Base-by-base conservation (phyloP, 371 early-diverging fungal species). In the Apophysomyces sp. region DNA sequence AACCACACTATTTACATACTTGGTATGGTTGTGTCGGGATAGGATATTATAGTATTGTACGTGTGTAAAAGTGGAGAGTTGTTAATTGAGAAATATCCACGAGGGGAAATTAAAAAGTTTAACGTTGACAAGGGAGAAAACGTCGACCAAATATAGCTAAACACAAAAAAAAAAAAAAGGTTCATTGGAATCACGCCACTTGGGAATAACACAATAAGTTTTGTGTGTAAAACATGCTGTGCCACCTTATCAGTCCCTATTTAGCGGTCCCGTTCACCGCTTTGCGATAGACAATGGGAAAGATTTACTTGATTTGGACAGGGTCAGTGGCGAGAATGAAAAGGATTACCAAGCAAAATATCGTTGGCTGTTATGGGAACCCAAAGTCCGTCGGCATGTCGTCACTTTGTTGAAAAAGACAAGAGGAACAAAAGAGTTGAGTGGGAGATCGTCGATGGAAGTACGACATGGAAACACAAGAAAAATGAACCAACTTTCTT, bases 101-200 rank as follows among this genome's bases (percentile, higher is more conserved):
- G 49, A 44, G 49, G 49, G 49, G 49, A 44, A 44, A 44, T 44
- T 44, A 44, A 44, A n/a, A 44, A 44, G 49, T 44, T 44, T 44
- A 44, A 44, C 49, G 21, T 44, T 44, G 49, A 44, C 49, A 44
- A 21, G 24, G 49, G n/a, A n/a, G n/a, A n/a, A 44, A 16, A 44
- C 49, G 21, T 9, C 21, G 49, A 44, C 49, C 49, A 44, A 44
- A 44, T 44, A 44, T 44, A 21, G 49, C 21, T 44, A 44, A 44
- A 21, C 49, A 21, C 49, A 44, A 21, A 21, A 37, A 37, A 37
- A 37, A 37, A 37, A 37, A 37, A 37, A 44, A 44, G 49, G 9
- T 18, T 18, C n/a, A 21, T 18, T 7, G 21, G 49, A 21, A 44
- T 44, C 49, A 44, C 49, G 49, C 49, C 49, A 44, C 49, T 44